A percentile compares a stretch with the other conserved stretches of the same genome.
Conservation (phyloP, 176 grass and related monocot genomes). For the Cymbopogon citratus region DNA sequence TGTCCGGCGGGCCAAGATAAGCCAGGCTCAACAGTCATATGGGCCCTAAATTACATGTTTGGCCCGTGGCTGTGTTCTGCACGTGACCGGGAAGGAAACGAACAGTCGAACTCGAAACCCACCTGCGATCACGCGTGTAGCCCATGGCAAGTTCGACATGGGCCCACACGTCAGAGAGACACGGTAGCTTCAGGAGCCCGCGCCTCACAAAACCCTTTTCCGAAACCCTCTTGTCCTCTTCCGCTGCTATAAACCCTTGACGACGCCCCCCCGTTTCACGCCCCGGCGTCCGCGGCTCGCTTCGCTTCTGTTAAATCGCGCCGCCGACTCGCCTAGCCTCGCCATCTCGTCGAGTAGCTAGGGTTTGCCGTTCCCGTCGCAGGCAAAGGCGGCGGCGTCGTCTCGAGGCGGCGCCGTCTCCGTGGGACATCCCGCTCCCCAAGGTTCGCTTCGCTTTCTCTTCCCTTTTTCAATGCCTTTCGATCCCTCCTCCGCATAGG, state of each 20-base stretch:
- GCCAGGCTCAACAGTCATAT: no score
- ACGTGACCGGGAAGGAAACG: no score
- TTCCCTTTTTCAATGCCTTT: neutral
- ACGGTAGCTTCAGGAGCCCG: neutral
- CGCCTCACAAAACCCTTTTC: neutral
- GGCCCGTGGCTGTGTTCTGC: no score
- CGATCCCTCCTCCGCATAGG: neutral
- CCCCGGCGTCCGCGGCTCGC: neutral
- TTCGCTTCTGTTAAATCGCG: neutral
- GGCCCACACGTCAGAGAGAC: neutral
- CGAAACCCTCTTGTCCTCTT: constrained; percentile 30
- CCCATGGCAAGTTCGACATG: neutral
- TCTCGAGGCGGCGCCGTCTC: constrained; percentile 5
- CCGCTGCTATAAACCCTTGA: constrained; percentile 37
- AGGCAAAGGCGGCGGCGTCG: neutral
- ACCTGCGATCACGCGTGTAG: neutral
- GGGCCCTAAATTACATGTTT: no score
- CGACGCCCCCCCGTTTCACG: no score
- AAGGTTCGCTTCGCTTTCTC: neutral
- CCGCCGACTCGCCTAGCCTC: neutral
- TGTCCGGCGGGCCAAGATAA: neutral
- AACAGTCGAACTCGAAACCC: no score
- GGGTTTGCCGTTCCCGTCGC: constrained; percentile 17
- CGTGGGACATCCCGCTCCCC: neutral
- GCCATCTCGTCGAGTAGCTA: neutral